Percentiles rank a stretch among this genome's conserved stretches.
Evolutionary conservation across 1,284 basidiomycete species (phyloP).

Genomic region (Sporisorium sorghi): DNA sequence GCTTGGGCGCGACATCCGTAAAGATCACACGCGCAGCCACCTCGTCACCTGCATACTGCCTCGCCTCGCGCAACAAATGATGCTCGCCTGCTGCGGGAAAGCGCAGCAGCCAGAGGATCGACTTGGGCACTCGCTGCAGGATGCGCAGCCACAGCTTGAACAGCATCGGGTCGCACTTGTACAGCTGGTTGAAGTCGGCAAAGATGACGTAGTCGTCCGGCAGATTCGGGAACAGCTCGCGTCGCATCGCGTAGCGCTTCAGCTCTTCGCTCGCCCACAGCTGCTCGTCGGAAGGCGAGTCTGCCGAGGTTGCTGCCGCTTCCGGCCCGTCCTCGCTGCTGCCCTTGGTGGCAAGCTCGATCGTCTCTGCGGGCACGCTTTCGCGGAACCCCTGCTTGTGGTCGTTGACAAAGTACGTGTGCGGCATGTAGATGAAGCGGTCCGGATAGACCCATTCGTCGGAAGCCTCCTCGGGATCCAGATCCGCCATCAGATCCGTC

Average conservation of each 20-base stretch:
- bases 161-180: constrained; percentile 71
- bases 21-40: constrained; percentile 75
- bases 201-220: constrained; percentile 73
- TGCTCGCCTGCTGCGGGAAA: constrained; percentile 75
- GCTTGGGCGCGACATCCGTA: constrained; percentile 75
- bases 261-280: constrained; percentile 73
- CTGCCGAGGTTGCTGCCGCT: not conserved
- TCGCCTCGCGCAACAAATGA: constrained; percentile 73
- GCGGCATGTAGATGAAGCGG: constrained; percentile 72
- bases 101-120: constrained; percentile 76
- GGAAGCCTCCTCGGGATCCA: constrained; percentile 73
- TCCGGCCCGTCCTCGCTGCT: not conserved
- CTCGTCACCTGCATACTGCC: constrained; percentile 74
- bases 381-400: constrained; percentile 74
- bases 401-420: constrained; percentile 76
- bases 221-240: constrained; percentile 71
- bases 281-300: constrained; percentile 47
- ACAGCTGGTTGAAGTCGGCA: constrained; percentile 77
- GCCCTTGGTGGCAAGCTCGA: constrained; percentile 14
- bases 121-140: constrained; percentile 73
- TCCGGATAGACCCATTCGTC: constrained; percentile 74
- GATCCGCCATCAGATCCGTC: constrained; percentile 71
- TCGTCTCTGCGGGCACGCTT: constrained; percentile 19
- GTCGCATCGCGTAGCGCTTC: constrained; percentile 72
- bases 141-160: constrained; percentile 76